Percentiles rank a stretch among this genome's conserved stretches.
phyloP scores from a whole-genome alignment of 345 rosid genomes.

The Trapa bicornis region DNA sequence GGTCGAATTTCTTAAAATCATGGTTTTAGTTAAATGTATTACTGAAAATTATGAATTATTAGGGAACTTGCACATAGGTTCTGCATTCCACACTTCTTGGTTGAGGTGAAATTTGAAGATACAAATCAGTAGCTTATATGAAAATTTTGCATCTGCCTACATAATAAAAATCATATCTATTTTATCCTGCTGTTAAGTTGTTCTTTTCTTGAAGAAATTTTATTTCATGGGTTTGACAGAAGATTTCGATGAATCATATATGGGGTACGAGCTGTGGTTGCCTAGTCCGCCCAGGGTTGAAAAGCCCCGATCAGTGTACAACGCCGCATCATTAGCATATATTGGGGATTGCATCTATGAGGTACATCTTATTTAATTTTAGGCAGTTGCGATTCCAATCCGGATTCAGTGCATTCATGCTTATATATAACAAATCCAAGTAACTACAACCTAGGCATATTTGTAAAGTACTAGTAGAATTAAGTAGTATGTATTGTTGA shows the following conservation, averaged over 20 bases:
- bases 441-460: neutral
- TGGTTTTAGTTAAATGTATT: too few species aligned
- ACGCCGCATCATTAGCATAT: slow-evolving; percentile 31
- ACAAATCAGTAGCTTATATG: too few species aligned
- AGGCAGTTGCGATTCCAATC: neutral
- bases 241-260: slow-evolving; percentile 24
- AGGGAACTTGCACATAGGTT: too few species aligned
- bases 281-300: slow-evolving; percentile 50
- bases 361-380: slow-evolving; percentile 22
- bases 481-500: neutral
- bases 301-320: slow-evolving; percentile 49
- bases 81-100: too few species aligned
- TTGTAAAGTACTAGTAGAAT: neutral
- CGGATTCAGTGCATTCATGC: neutral
- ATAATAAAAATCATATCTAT: neutral
- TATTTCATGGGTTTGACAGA: slow-evolving; percentile 7
- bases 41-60: too few species aligned
- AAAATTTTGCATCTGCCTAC: too few species aligned
- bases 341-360: slow-evolving; percentile 72
- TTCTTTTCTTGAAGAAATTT: neutral
- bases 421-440: neutral
- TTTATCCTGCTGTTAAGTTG: neutral
- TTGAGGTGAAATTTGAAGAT: too few species aligned
- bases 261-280: slow-evolving; percentile 55
- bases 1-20: too few species aligned